Evolutionary conservation across 2,329 filamentous ascomycete genomes (phyloP).

Genomic region (Sporothrix variecibatus): DNA sequence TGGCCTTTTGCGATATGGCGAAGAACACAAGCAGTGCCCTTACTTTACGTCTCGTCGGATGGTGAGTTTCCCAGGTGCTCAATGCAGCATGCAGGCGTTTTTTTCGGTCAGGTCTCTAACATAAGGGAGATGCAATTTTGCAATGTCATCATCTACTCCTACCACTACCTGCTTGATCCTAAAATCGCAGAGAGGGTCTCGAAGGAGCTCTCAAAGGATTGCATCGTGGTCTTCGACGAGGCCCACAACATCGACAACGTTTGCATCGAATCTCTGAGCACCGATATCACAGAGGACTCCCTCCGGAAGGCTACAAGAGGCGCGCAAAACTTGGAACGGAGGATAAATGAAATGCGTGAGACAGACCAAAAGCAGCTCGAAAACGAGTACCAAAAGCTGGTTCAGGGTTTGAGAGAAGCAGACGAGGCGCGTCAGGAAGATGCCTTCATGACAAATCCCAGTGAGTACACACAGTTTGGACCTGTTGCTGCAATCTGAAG

Average conservation of each 20-base stretch:
- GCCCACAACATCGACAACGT: slow-evolving; percentile 99
- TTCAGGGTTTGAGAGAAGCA: slow-evolving; percentile 84
- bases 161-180: slow-evolving; percentile 95
- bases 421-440: slow-evolving; percentile 91
- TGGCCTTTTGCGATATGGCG: slow-evolving; percentile 82
- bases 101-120: background rate
- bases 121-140: slow-evolving; percentile 86
- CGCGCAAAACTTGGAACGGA: slow-evolving; percentile 85
- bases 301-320: slow-evolving; percentile 86
- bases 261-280: slow-evolving; percentile 95
- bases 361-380: slow-evolving; percentile 93
- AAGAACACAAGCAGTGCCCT: slow-evolving; percentile 94
- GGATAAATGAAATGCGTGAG: slow-evolving; percentile 92
- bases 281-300: slow-evolving; percentile 94
- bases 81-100: background rate
- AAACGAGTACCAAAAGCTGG: slow-evolving; percentile 91
- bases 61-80: slow-evolving; percentile 53
- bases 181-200: slow-evolving; percentile 91
- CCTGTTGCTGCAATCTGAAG: no score
- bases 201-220: slow-evolving; percentile 88
- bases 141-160: slow-evolving; percentile 99
- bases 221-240: slow-evolving; percentile 97
- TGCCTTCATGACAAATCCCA: slow-evolving; percentile 93
- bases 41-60: slow-evolving; percentile 96
- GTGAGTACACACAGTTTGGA: slow-evolving; percentile 35